Evolutionary conservation across 768 basidiomycete species (phyloP), one percentile per base, ranked within the genome.

Genomic region (Lepiota venenata): DNA sequence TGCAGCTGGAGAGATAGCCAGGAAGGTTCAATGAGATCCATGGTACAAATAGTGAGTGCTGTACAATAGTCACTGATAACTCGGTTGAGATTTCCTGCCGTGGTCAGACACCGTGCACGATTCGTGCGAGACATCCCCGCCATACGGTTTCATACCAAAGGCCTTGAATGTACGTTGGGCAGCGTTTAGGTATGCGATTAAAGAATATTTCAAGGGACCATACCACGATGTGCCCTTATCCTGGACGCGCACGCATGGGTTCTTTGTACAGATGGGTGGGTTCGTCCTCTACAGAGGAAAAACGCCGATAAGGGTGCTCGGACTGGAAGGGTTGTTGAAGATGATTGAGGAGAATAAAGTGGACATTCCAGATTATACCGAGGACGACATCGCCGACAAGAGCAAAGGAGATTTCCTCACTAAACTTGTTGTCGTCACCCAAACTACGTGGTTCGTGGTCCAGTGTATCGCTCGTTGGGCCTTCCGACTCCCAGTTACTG

Each of bases 191-290:
- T 4, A 4, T 20, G 10, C 7, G 11, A 20, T 47, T 11, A 21
- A 47, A n/a, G 35, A 2, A 35, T 47, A 27, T 18, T 16, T 47
- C 46, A 16, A 45, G 4, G 43, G 43, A 6, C 20, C 21, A 45
- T 18, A 14, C n/a, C 21, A 45, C 10, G n/a, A 27, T 25, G 10
- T 22, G 15, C 43, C 43, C 8, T 2, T 15, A 25, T 10, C 10
- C 11, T 60, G 59, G 59, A 60, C 59, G 10, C 27, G 54, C 44
- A 51, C 56, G n/a, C 59, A 60, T 47, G 59, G 47, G 15, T 57
- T 54, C 41, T 55, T 57, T 35, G n/a, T 57, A 1, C 46, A 54
- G 32, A 50, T 54, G 59, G 56, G 52, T 10, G 59, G 59, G 29
- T 57, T 57, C 15, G 29, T 54, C 36, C 45, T 53, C 2, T 22